These are phyloP conservation scores for Meyerozyma smithsonii DNA, from an alignment of 1,139 yeast species.

Conservation along the genomic window DNA sequence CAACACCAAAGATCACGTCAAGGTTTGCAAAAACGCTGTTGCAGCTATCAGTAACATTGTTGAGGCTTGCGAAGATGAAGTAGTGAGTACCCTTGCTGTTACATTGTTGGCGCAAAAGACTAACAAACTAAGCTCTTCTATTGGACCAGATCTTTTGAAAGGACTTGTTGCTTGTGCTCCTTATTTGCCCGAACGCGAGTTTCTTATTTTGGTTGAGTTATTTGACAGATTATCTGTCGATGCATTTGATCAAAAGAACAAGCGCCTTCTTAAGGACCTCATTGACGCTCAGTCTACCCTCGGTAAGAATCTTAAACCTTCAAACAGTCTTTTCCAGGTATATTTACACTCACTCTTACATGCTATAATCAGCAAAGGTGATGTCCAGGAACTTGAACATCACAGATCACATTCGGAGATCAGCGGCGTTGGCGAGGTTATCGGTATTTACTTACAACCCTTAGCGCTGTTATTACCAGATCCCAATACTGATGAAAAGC, in stretches of 20 bases:
- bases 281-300: conserved; percentile 48
- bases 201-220: conserved; percentile 47
- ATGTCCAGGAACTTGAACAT: conserved; percentile 72
- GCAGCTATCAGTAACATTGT: conserved; percentile 72
- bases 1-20: conserved; percentile 11
- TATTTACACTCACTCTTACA: conserved; percentile 66
- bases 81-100: conserved; percentile 75
- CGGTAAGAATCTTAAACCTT: conserved; percentile 40
- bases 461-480: conserved; percentile 71
- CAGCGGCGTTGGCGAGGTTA: conserved; percentile 71
- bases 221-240: conserved; percentile 37
- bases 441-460: conserved; percentile 64
- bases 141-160: conserved; percentile 42
- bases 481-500: conserved; percentile 35
- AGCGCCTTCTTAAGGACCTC: conserved; percentile 31
- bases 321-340: conserved; percentile 46
- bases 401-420: conserved; percentile 80
- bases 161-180: conserved; percentile 61
- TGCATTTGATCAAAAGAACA: conserved; percentile 30
- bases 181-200: conserved; percentile 54
- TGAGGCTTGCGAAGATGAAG: conserved; percentile 62
- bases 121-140: conserved; percentile 19
- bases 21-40: conserved; percentile 56
- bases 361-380: conserved; percentile 74
- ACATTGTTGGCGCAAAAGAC: conserved; percentile 80